Evolutionary conservation across 2,329 filamentous ascomycete genomes (phyloP).

Genomic region (Apiospora aurea): DNA sequence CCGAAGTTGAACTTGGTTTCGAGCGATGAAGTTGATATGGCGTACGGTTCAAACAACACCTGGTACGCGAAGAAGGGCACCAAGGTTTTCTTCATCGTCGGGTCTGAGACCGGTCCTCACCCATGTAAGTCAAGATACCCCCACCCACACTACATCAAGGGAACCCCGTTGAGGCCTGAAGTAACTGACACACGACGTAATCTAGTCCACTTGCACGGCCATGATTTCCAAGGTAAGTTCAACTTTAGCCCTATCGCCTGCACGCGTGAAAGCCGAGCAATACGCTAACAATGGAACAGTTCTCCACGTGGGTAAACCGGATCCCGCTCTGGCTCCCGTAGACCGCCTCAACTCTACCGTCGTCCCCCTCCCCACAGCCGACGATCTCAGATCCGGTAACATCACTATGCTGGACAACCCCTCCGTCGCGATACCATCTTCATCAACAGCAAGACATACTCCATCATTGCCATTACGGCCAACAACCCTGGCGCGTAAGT

Average conservation of each 20-base stretch:
- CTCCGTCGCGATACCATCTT: conserved; percentile 18
- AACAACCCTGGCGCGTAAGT: conserved; percentile 25
- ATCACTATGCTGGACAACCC: neutral
- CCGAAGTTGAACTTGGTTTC: neutral
- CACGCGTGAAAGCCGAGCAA: neutral
- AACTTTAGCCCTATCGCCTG: neutral
- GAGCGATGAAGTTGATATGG: neutral
- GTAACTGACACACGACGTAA: neutral
- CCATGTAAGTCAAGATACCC: conserved; percentile 23
- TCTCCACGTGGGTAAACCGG: neutral
- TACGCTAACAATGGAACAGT: neutral
- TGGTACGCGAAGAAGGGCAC: conserved; percentile 22
- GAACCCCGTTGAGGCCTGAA: neutral
- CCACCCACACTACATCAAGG: neutral
- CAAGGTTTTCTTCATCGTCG: conserved; percentile 24
- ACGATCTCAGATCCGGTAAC: neutral
- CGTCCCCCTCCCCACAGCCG: neutral
- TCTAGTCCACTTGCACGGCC: conserved; percentile 20
- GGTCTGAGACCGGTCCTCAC: conserved; percentile 23
- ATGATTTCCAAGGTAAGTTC: conserved; percentile 23
- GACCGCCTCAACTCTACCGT: neutral
- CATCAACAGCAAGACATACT: conserved; percentile 18
- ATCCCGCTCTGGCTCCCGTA: conserved; percentile 1
- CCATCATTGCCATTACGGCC: conserved; percentile 23
- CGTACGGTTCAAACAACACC: conserved; percentile 12